Conservation (phyloP, 2,329 filamentous ascomycete species). For the Hymenoscyphus linearis region DNA sequence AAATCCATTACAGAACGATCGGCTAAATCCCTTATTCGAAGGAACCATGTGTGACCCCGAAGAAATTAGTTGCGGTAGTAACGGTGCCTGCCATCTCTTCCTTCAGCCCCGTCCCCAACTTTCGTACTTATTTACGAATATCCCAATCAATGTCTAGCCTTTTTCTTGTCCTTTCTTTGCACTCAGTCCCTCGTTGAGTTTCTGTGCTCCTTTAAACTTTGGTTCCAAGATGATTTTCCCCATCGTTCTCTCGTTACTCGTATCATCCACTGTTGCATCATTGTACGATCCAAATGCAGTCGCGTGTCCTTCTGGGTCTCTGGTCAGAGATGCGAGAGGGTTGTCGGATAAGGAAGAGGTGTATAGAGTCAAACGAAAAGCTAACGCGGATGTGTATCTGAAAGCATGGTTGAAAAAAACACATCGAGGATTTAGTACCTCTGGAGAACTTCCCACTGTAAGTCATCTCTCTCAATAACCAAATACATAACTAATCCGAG, state of each 20-base stretch:
- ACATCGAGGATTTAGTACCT: slow-evolving; percentile 32
- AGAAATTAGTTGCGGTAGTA: neutral
- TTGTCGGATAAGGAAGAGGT: slow-evolving; percentile 35
- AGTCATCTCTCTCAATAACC: neutral
- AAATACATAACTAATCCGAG: neutral
- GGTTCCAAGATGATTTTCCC: slow-evolving; percentile 13
- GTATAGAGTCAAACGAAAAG: slow-evolving; percentile 37
- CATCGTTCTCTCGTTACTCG: slow-evolving; percentile 9
- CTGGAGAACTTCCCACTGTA: slow-evolving; percentile 33
- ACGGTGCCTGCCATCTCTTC: neutral
- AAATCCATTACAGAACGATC: neutral
- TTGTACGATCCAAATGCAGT: slow-evolving; percentile 34
- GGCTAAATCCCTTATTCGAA: neutral
- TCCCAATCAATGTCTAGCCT: neutral
- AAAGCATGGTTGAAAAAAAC: slow-evolving; percentile 36
- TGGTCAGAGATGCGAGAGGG: slow-evolving; percentile 35
- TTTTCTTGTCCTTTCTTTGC: neutral
- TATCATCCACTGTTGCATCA: slow-evolving; percentile 10
- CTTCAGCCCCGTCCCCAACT: neutral
- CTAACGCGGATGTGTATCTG: slow-evolving; percentile 35
- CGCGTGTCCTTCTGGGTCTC: slow-evolving; percentile 35
- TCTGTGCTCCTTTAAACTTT: neutral
- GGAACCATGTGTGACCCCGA: neutral
- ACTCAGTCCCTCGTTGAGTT: neutral
- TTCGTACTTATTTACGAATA: neutral